Percentiles rank a stretch among this genome's conserved stretches.
phyloP scores from a whole-genome alignment of 805 yeast genomes.

The Lachancea lanzarotensis region DNA sequence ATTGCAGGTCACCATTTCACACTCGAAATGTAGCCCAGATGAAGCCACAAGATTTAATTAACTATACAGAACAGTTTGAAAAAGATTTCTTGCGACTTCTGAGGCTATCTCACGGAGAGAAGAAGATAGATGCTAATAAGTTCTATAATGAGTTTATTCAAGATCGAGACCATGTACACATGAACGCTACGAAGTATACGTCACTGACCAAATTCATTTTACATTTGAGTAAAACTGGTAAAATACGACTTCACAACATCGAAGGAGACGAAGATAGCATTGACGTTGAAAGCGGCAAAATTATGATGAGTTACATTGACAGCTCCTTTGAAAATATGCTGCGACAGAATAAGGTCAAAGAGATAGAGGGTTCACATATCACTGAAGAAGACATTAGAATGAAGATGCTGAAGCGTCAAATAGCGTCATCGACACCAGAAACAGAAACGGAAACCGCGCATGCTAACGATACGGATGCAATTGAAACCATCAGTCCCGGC shows the following conservation, averaged over 20 bases:
- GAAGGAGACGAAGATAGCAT: constrained; percentile 23
- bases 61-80: constrained; percentile 55
- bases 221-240: constrained; percentile 49
- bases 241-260: constrained; percentile 45
- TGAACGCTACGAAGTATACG: constrained; percentile 82
- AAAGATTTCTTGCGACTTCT: constrained; percentile 58
- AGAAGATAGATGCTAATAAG: constrained; percentile 68
- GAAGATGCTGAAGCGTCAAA: constrained; percentile 46
- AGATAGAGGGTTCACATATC: constrained; percentile 32
- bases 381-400: constrained; percentile 43
- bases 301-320: constrained; percentile 49
- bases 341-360: constrained; percentile 35
- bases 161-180: constrained; percentile 78
- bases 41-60: constrained; percentile 44
- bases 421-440: constrained; percentile 27
- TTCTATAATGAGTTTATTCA: constrained; percentile 86
- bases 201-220: constrained; percentile 63
- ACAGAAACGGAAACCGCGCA: neutral
- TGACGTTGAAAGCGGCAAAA: constrained; percentile 31
- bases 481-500: neutral
- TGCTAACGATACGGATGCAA: neutral
- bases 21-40: constrained; percentile 47
- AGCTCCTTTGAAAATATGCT: constrained; percentile 43
- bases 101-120: constrained; percentile 71
- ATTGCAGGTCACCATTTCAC: constrained; percentile 77